Evolutionary conservation across 345 rosid genomes (phyloP).

Genomic region (Bruguiera gymnorhiza): DNA sequence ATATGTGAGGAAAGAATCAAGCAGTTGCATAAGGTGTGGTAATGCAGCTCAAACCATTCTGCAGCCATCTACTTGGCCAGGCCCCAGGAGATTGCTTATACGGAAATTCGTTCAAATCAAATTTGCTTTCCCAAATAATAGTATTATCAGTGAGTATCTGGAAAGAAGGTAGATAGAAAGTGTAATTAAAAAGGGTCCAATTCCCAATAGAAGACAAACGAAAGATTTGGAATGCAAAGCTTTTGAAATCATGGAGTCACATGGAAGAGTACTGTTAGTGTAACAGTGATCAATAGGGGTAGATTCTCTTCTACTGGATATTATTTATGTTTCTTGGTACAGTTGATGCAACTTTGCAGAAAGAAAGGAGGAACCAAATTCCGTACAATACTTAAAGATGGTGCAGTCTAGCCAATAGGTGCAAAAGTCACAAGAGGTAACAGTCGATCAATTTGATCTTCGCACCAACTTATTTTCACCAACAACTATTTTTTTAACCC

Average conservation of each 20-base stretch:
- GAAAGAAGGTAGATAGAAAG: slow-evolving; percentile 11
- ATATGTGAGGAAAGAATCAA: slow-evolving; percentile 13
- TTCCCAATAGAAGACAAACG: slow-evolving; percentile 14
- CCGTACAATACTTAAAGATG: neutral
- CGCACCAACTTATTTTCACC: slow-evolving; percentile 15
- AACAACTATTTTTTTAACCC: too few species aligned
- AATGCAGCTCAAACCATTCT: neutral
- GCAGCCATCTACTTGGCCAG: neutral
- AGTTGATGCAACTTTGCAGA: slow-evolving; percentile 13
- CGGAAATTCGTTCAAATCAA: slow-evolving; percentile 7
- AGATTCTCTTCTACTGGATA: slow-evolving; percentile 10
- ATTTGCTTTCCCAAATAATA: slow-evolving; percentile 11
- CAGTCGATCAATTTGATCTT: slow-evolving; percentile 3
- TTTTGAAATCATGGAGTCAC: slow-evolving; percentile 19
- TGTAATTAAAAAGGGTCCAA: neutral
- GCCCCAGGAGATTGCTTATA: neutral
- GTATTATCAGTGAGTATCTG: slow-evolving; percentile 1
- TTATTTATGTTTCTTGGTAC: slow-evolving; percentile 9
- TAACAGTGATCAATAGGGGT: slow-evolving; percentile 20
- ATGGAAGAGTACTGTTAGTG: slow-evolving; percentile 11
- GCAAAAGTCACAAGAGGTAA: slow-evolving; percentile 20
- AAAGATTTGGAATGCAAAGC: slow-evolving; percentile 7
- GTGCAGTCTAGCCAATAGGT: slow-evolving; percentile 16
- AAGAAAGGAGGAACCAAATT: neutral
- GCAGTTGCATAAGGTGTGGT: slow-evolving; percentile 1